Evolutionary conservation across 345 rosid species (phyloP), one percentile per base, ranked within the genome.

Genomic region (Excoecaria cochinchinensis): DNA sequence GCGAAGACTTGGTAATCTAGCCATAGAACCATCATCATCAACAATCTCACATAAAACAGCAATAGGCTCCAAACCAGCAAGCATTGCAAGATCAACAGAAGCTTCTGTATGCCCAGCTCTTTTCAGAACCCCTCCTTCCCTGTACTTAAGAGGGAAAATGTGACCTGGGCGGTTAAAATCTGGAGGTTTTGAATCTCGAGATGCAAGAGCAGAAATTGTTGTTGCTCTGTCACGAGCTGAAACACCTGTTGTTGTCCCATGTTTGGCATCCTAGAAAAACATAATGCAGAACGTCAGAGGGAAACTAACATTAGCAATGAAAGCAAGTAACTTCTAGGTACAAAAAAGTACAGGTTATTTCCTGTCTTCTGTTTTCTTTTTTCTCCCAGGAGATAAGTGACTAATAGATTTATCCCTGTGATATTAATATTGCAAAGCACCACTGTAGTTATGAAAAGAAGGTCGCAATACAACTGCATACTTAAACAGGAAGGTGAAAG

Each of bases 41-140:
- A 80, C 83, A 67, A 80, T 68, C 74, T 80, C 83, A 61, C 83
- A 80, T 55, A 80, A 72, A 76, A 80, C 74, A 19, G 83, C 83
- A 61, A n/a, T 77, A 56, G 83, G 80, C 63, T 76, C 83, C 36
- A 72, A 60, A 31, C 80, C 83, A 61, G 83, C 83, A 4, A 80
- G 71, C 58, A 76, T 42, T 25, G 83, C 73, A 39, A 80, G 77
- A 72, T 80, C 83, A 31, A 36, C 83, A n/a, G 80, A 80, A 25
- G 83, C 83, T 68, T 80, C 80, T 3, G 80, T 80, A 56, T 80
- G 83, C 67, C 83, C 83, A 52, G 83, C 83, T 72, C 83, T 72
- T 72, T 80, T 80, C 44, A 80, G 50, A 42, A 80, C 80, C 2
- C 83, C 83, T 39, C 83, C 83, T 58, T 80, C 77, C 73, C 83